A percentile compares a stretch with the other conserved stretches of the same genome.
Conservation (phyloP, 371 early-diverging fungal species). For the Zancudomyces culisetae region DNA sequence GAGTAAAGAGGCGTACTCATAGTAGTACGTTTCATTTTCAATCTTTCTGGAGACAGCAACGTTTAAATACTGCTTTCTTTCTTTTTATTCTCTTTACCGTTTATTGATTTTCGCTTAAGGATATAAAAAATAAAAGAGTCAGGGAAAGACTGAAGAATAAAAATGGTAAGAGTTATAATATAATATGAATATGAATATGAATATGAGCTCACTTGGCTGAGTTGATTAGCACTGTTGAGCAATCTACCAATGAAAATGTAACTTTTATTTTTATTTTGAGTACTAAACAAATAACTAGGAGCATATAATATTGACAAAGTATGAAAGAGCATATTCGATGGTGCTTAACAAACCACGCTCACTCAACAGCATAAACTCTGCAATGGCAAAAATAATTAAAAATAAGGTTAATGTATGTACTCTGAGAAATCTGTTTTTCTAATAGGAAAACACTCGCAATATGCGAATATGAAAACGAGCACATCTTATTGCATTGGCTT, state of each 20-base stretch:
- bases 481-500: not conserved
- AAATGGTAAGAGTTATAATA: not conserved
- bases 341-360: slow-evolving; percentile 74
- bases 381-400: slow-evolving; percentile 49
- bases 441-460: not conserved
- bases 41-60: too few species aligned
- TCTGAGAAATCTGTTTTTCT: not conserved
- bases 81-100: too few species aligned
- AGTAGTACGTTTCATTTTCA: too few species aligned
- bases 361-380: slow-evolving; percentile 70
- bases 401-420: not conserved
- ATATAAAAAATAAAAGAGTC: too few species aligned
- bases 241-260: not conserved
- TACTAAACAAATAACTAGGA: not conserved
- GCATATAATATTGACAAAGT: not conserved
- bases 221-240: not conserved
- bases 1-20: too few species aligned
- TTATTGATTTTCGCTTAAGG: too few species aligned
- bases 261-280: not conserved
- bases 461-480: not conserved
- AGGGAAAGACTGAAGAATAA: too few species aligned
- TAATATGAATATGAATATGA: not conserved
- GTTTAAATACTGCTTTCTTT: too few species aligned
- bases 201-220: not conserved
- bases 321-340: slow-evolving; percentile 51